phyloP scores from a whole-genome alignment of 169 alveolate genomes.

The Neospora caninum region DNA sequence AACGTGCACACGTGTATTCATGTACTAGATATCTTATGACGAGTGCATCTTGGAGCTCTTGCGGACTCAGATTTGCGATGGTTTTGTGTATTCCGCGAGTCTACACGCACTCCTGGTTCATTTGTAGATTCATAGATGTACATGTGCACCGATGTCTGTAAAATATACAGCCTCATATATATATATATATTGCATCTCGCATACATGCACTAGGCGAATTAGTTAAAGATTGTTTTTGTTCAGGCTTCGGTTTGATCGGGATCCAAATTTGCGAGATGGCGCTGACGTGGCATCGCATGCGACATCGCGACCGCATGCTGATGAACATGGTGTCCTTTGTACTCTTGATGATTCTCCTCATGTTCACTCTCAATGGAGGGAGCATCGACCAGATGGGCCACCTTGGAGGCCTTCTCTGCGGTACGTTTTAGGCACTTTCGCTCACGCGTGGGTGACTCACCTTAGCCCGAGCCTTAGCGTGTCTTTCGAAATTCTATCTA shows the following conservation, averaged over 20 bases:
- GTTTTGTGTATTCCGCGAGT: too few relatives aligned
- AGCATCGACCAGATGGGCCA: conserved; percentile 85
- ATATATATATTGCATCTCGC: too few relatives aligned
- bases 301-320: conserved; percentile 80
- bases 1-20: too few relatives aligned
- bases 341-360: conserved; percentile 76
- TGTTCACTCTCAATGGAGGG: conserved; percentile 81
- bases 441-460: background rate
- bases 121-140: too few relatives aligned
- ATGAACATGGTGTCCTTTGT: conserved; percentile 79
- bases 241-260: conserved; percentile 84
- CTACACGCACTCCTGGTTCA: too few relatives aligned
- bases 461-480: background rate
- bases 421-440: conserved; percentile 39
- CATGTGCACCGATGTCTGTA: too few relatives aligned
- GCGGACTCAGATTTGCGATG: too few relatives aligned
- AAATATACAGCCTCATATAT: too few relatives aligned
- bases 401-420: conserved; percentile 83
- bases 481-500: too few relatives aligned
- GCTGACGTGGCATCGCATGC: conserved; percentile 82
- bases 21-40: too few relatives aligned
- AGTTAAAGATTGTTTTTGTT: background rate
- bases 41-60: too few relatives aligned
- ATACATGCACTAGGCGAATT: too few relatives aligned
- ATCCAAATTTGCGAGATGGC: conserved; percentile 81